Conservation (phyloP, 73 alveolate species). For the Durusdinium trenchii region DNA sequence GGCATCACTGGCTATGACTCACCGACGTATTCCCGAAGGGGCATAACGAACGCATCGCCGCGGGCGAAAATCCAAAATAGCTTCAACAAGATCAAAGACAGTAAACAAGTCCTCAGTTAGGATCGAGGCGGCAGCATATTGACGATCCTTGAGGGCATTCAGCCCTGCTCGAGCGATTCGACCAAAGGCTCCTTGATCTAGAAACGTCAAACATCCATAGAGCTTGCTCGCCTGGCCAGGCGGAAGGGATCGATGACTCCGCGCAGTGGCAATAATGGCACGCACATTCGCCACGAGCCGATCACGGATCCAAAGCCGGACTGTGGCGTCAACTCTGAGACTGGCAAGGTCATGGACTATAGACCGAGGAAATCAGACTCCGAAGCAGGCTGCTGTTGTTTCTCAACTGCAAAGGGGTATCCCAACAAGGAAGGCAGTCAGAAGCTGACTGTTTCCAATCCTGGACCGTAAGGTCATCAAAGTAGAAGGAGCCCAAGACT, state of each 20-base stretch:
- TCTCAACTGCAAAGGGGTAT: neutral
- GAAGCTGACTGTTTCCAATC: neutral
- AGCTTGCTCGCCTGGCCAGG: neutral
- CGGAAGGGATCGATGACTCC: neutral
- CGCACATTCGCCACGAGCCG: neutral
- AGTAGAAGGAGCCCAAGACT: neutral
- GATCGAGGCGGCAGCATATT: too few relatives aligned
- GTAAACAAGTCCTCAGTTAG: too few relatives aligned
- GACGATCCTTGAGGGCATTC: too few relatives aligned
- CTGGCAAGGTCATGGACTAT: neutral
- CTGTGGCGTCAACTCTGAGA: neutral
- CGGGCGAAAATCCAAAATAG: too few relatives aligned
- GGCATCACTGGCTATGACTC: too few relatives aligned
- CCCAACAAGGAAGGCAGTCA: neutral
- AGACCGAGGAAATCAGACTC: slow-evolving; percentile 23
- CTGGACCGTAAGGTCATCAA: neutral
- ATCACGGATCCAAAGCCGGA: slow-evolving; percentile 15
- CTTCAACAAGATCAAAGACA: too few relatives aligned
- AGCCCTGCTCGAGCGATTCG: neutral
- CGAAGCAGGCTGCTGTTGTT: too few relatives aligned
- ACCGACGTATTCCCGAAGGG: too few relatives aligned
- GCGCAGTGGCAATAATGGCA: neutral
- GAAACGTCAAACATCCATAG: slow-evolving; percentile 40
- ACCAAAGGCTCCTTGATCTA: slow-evolving; percentile 3
- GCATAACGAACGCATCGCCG: too few relatives aligned